A percentile compares a stretch with the other conserved stretches of the same genome.
phyloP scores from a whole-genome alignment of 2,329 filamentous ascomycete species.

The Zopfia rhizophila region DNA sequence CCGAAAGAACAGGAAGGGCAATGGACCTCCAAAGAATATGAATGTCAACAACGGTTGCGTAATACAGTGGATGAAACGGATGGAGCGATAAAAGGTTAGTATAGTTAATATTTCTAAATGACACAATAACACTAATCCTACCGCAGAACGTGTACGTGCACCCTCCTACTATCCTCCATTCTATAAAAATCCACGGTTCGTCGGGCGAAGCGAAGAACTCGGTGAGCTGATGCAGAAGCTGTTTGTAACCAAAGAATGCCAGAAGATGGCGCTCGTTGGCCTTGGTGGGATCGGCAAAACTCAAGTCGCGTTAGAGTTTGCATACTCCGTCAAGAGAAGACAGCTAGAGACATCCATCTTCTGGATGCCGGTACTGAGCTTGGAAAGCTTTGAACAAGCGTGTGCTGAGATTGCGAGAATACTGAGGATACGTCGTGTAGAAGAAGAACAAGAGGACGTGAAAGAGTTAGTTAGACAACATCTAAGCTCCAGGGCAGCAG shows the following conservation, averaged over 20 bases:
- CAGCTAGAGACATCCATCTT: conserved; percentile 29
- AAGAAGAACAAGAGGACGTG: conserved; percentile 19
- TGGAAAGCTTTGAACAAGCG: conserved; percentile 33
- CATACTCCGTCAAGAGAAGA: conserved; percentile 32
- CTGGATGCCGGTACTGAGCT: conserved; percentile 32
- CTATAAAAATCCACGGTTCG: conserved; percentile 35
- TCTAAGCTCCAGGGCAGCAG: conserved; percentile 26
- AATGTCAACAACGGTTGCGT: no score
- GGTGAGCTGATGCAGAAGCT: conserved; percentile 34
- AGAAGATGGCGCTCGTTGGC: conserved; percentile 38
- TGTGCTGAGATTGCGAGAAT: conserved; percentile 18
- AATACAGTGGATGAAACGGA: no score
- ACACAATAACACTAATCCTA: conserved; percentile 1
- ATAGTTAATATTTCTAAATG: conserved; percentile 5
- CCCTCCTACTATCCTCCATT: conserved; percentile 34
- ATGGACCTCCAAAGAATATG: no score
- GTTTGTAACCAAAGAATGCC: conserved; percentile 29
- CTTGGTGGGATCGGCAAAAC: conserved; percentile 47
- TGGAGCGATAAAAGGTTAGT: conserved; percentile 9
- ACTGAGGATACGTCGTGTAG: conserved; percentile 21
- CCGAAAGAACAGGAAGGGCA: no score
- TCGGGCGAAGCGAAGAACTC: conserved; percentile 37
- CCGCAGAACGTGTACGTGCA: conserved; percentile 2
- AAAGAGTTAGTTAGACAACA: conserved; percentile 32
- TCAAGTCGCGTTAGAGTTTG: conserved; percentile 42